A percentile compares a stretch with the other conserved stretches of the same genome.
Evolutionary conservation across 371 early-diverging fungal genomes (phyloP).

Genomic region (Rhizopus microsporus): DNA sequence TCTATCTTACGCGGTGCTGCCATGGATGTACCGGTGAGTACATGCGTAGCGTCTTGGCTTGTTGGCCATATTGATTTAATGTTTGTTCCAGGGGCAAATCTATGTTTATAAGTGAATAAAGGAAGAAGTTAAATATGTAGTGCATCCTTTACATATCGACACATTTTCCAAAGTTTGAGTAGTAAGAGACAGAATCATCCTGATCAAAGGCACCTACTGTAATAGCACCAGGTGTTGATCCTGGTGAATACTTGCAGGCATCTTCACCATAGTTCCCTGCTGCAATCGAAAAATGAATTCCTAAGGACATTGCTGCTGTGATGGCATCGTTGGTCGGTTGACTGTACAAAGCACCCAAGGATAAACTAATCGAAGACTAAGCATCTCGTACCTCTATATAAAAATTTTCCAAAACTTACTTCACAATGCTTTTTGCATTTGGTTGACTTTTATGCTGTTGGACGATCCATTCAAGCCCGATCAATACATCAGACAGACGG

Average conservation of each 20-base stretch:
- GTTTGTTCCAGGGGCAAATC: conserved; percentile 76
- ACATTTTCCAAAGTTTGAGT: conserved; percentile 79
- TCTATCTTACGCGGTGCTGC: conserved; percentile 66
- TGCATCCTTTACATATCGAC: conserved; percentile 65
- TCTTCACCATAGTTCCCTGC: conserved; percentile 68
- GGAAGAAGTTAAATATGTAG: background rate
- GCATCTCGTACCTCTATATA: conserved; percentile 21
- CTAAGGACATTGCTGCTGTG: conserved; percentile 49
- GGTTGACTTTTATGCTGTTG: conserved; percentile 31
- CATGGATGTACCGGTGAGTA: conserved; percentile 76
- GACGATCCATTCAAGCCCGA: conserved; percentile 66
- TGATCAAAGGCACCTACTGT: conserved; percentile 88
- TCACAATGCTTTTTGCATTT: conserved; percentile 36
- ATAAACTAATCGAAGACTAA: conserved; percentile 39
- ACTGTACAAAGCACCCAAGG: conserved; percentile 58
- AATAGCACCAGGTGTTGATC: conserved; percentile 75
- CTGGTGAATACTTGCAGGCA: conserved; percentile 88
- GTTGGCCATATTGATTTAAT: conserved; percentile 68
- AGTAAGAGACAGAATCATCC: conserved; percentile 70
- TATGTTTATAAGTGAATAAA: conserved; percentile 4
- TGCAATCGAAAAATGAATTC: conserved; percentile 60
- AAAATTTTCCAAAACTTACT: conserved; percentile 26
- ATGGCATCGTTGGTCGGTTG: conserved; percentile 61
- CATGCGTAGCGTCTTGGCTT: conserved; percentile 31
- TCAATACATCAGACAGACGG: conserved; percentile 57